Conservation (phyloP, 139 green algal species). For the Bryopsis sp. region DNA sequence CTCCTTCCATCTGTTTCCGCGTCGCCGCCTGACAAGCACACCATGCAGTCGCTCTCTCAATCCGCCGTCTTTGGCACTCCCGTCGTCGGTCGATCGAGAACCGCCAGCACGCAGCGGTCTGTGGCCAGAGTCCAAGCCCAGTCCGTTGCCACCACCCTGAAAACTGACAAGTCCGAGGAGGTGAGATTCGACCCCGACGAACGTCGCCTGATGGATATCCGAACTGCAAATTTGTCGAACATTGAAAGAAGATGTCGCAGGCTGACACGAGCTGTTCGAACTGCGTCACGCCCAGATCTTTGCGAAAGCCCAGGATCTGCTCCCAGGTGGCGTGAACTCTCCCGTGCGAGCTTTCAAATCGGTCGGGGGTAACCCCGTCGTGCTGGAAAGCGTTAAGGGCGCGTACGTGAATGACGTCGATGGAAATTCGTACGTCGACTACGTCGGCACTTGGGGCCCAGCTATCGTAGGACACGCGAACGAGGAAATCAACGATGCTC, state of each 20-base stretch:
- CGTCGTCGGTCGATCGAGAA: no score
- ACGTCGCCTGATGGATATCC: neutral
- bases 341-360: constrained; percentile 95
- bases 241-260: no score
- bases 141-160: constrained; percentile 24
- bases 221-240: no score
- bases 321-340: constrained; percentile 96
- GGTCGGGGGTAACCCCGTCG: constrained; percentile 92
- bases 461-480: constrained; percentile 90
- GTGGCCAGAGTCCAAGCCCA: no score
- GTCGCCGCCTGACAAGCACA: no score
- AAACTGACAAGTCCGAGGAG: constrained; percentile 41
- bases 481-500: constrained; percentile 88
- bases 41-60: no score
- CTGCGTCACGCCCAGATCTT: constrained; percentile 86
- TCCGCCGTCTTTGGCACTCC: no score
- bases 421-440: constrained; percentile 91
- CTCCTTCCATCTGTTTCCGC: no score
- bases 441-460: constrained; percentile 94
- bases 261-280: no score
- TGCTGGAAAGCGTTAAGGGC: constrained; percentile 96
- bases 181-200: constrained; percentile 23
- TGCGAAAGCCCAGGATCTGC: constrained; percentile 78
- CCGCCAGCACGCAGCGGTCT: no score
- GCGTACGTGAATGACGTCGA: constrained; percentile 87